Conservation (phyloP, 2,329 filamentous ascomycete genomes). For the Aspergillus ruber region DNA sequence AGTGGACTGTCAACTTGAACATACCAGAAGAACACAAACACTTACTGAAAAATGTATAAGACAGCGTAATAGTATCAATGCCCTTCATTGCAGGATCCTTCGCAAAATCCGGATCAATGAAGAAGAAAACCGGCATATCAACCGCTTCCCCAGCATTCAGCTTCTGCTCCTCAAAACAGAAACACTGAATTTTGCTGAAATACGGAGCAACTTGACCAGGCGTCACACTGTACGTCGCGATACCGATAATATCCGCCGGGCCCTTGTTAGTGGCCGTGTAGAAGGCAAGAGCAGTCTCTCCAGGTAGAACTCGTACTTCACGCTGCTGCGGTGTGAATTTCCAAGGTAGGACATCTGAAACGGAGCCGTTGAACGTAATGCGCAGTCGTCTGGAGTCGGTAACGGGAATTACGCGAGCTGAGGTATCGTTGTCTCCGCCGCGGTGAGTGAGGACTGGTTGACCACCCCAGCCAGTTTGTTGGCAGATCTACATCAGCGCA, state of each 20-base stretch:
- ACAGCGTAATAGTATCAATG: conserved; percentile 90
- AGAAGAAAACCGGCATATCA: conserved; percentile 99
- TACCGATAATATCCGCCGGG: conserved; percentile 89
- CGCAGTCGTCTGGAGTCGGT: conserved; percentile 76
- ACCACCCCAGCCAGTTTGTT: conserved; percentile 70
- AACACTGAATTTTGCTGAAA: conserved; percentile 99
- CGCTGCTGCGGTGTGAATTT: conserved; percentile 96
- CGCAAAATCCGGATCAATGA: conserved; percentile 91
- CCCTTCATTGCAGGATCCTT: conserved; percentile 89
- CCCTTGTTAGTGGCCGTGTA: conserved; percentile 94
- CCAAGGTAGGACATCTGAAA: conserved; percentile 93
- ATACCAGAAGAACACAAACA: not conserved
- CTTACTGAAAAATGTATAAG: conserved; percentile 98
- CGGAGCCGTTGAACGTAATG: conserved; percentile 92
- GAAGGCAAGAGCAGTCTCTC: conserved; percentile 94
- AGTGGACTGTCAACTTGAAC: conserved; percentile 20
- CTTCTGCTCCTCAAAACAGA: conserved; percentile 96
- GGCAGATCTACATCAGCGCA: conserved; percentile 38
- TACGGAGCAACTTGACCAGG: conserved; percentile 93
- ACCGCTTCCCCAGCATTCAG: conserved; percentile 93
- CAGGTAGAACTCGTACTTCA: conserved; percentile 88
- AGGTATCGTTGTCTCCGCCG: conserved; percentile 61
- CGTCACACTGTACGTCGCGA: conserved; percentile 95
- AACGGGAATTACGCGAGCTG: conserved; percentile 72
- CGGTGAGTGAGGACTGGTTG: conserved; percentile 78